These are phyloP conservation scores for Sparassis latifolia DNA, from an alignment of 1,284 basidiomycete species.

Conservation along the genomic window DNA sequence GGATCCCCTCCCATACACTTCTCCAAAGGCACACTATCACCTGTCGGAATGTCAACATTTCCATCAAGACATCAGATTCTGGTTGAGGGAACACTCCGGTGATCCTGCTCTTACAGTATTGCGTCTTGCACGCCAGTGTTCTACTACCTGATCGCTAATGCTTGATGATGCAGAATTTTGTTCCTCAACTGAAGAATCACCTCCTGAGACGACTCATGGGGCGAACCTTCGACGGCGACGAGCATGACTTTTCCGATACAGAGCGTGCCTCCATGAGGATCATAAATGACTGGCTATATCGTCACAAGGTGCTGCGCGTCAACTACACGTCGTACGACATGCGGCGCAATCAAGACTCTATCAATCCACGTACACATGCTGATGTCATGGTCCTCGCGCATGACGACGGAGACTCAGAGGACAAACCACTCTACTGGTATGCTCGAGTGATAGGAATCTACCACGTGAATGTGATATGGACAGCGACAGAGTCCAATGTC, in stretches of 20 bases:
- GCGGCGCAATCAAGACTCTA: constrained; percentile 27
- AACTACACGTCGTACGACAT: constrained; percentile 42
- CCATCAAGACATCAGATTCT: constrained; percentile 7
- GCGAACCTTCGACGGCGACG: constrained; percentile 8
- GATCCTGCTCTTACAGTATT: constrained; percentile 17
- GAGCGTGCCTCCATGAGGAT: constrained; percentile 14
- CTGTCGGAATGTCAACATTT: constrained; percentile 6
- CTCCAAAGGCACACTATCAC: constrained; percentile 9
- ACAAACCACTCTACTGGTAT: constrained; percentile 18
- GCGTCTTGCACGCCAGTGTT: background rate
- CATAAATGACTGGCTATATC: constrained; percentile 22
- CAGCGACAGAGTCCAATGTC: background rate
- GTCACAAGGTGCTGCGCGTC: constrained; percentile 22
- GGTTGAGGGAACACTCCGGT: constrained; percentile 4
- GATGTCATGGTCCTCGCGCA: constrained; percentile 30
- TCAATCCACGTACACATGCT: constrained; percentile 27
- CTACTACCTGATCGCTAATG: background rate
- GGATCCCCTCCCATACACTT: constrained; percentile 2
- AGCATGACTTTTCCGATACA: constrained; percentile 6
- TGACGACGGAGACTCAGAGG: constrained; percentile 7
- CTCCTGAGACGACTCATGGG: constrained; percentile 13
- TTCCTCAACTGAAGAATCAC: constrained; percentile 17
- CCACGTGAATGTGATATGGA: constrained; percentile 16
- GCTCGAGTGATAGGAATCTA: constrained; percentile 16
- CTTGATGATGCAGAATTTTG: constrained; percentile 12